Evolutionary conservation across 2,329 filamentous ascomycete genomes (phyloP), one percentile per base, ranked within the genome.

Genomic region (Truncatella angustata): DNA sequence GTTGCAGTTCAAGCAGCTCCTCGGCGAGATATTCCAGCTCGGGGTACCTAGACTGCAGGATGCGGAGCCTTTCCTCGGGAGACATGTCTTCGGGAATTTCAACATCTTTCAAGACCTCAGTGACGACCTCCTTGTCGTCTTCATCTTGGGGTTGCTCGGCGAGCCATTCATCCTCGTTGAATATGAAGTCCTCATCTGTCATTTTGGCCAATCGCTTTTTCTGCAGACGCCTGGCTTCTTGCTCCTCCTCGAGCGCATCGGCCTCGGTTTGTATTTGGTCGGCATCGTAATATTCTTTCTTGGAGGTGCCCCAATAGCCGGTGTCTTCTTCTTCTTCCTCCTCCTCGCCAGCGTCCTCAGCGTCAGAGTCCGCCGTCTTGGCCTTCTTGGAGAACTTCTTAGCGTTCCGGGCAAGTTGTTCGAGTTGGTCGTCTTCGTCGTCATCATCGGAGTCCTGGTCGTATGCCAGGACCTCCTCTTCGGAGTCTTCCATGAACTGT

Each of bases 201-300:
- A 99, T 94, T 59, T 88, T 86, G 60, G 91, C 81, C 21, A 97
- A 71, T 66, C 94, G 93, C 78, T 96, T 97, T 71, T 91, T 86
- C 69, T 97, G 93, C 54, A 99, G 72, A 56, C 91, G 80, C 68
- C 87, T 86, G 3, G 93, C 94, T 68, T 99, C 95, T 10, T 81
- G 84, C 70, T 99, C 95, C 75, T 99, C 94, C 64, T 94, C 92
- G 28, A 95, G 72, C 0, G 94, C 94, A 74, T 75, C 71, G 12
- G 66, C 67, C 48, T 74, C 72, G 3, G 72, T 74, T 50, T 74
- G 68, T 51, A 73, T 73, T 51, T 70, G 60, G 69, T 99, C 93
- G 59, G 91, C 90, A 73, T 96, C 82, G 72, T 99, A 99, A 73
- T 97, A 96, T 61, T 96, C 93, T 55, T 88, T 88, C 68, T 84